A percentile compares a stretch with the other conserved stretches of the same genome.
These are phyloP conservation scores for Aleurites moluccanus DNA, from an alignment of 441 rosid species.

Conservation along the genomic window DNA sequence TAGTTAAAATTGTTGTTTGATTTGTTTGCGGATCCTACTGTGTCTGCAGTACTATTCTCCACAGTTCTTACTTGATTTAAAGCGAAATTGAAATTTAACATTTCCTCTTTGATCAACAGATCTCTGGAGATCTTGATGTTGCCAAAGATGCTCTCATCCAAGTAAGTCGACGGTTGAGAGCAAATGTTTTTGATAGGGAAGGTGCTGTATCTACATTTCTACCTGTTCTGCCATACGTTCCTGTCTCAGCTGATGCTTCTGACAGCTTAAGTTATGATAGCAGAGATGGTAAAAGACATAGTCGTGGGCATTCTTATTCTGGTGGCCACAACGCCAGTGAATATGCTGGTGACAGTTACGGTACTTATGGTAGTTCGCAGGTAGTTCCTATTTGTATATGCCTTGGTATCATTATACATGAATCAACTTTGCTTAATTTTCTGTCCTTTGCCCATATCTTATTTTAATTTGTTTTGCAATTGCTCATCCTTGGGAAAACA, in stretches of 20 bases:
- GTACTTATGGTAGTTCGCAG: conserved; percentile 76
- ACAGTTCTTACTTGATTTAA: neutral
- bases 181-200: conserved; percentile 87
- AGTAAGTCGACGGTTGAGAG: conserved; percentile 75
- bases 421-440: neutral
- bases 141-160: conserved; percentile 95
- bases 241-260: conserved; percentile 63
- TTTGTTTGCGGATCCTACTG: conserved; percentile 10
- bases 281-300: conserved; percentile 75
- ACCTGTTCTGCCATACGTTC: conserved; percentile 87
- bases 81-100: conserved; percentile 2
- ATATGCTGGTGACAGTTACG: conserved; percentile 54
- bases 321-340: conserved; percentile 74
- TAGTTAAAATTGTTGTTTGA: neutral
- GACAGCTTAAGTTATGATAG: conserved; percentile 56
- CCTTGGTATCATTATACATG: neutral
- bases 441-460: neutral
- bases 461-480: neutral
- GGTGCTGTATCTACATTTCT: conserved; percentile 69
- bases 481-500: neutral
- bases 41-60: neutral
- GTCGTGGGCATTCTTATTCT: conserved; percentile 68
- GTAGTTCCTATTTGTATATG: conserved; percentile 27
- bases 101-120: conserved; percentile 45
- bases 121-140: conserved; percentile 88